These are phyloP conservation scores for Zasmidium citrigriseum DNA, from an alignment of 2,329 filamentous ascomycete species.

Conservation along the genomic window DNA sequence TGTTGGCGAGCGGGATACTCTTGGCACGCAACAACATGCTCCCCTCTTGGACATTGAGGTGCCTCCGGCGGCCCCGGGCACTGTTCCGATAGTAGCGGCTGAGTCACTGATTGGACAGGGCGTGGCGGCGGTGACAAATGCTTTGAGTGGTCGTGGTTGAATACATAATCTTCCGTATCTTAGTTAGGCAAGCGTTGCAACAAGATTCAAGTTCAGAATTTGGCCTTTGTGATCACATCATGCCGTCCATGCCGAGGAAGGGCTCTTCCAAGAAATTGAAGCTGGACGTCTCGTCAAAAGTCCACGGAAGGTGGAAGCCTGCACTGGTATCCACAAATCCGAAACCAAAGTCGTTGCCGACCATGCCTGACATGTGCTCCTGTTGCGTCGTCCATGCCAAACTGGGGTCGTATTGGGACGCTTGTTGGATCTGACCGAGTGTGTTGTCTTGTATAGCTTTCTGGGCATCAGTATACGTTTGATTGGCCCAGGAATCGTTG, in stretches of 20 bases:
- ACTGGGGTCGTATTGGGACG: not conserved
- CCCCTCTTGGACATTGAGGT: not conserved
- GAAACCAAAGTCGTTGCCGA: not conserved
- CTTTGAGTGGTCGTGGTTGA: no score
- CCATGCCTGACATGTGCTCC: not conserved
- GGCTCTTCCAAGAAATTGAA: not conserved
- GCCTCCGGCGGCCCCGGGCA: not conserved
- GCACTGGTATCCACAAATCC: not conserved
- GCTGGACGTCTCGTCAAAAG: not conserved
- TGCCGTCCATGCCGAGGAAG: no score
- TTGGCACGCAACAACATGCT: slow-evolving; percentile 2
- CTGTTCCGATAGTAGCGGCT: not conserved
- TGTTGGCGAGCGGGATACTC: slow-evolving; percentile 1
- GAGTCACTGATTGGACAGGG: not conserved
- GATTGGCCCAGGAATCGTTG: no score
- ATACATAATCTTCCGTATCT: no score
- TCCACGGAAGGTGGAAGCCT: not conserved
- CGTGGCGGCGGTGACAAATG: not conserved
- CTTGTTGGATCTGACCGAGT: no score
- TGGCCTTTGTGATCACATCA: no score
- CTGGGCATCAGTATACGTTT: no score
- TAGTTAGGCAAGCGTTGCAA: no score
- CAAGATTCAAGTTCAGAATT: no score
- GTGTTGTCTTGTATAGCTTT: no score
- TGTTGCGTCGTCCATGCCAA: not conserved